Conservation (phyloP, 2,329 filamentous ascomycete species). For the Trichoderma sp. region DNA sequence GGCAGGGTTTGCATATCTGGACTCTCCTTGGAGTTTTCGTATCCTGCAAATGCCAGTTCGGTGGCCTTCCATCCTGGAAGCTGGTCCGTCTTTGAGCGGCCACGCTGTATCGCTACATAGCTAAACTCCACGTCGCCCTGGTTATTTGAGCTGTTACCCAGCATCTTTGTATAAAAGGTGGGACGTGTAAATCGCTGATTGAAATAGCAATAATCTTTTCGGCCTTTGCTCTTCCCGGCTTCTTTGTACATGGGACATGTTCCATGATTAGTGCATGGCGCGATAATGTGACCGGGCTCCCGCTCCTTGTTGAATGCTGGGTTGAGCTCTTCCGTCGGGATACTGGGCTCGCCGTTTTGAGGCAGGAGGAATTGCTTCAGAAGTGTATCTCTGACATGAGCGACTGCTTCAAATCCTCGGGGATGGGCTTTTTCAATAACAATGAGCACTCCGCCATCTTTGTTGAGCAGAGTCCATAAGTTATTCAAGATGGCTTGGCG, state of each 20-base stretch:
- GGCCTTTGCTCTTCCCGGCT: constrained; percentile 65
- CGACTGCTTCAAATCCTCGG: constrained; percentile 87
- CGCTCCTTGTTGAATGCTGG: constrained; percentile 42
- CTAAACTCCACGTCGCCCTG: constrained; percentile 90
- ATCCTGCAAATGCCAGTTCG: constrained; percentile 68
- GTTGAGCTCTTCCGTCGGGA: constrained; percentile 39
- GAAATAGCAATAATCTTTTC: constrained; percentile 91
- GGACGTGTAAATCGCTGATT: constrained; percentile 84
- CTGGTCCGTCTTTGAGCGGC: constrained; percentile 42
- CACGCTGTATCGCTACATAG: constrained; percentile 81
- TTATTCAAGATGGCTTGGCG: constrained; percentile 80
- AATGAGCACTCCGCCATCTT: constrained; percentile 80
- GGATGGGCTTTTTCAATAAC: constrained; percentile 88
- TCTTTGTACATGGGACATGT: constrained; percentile 83
- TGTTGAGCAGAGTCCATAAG: constrained; percentile 81
- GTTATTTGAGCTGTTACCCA: constrained; percentile 67
- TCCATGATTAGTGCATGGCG: constrained; percentile 83
- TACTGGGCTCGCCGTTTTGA: constrained; percentile 37
- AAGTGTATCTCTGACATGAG: constrained; percentile 75
- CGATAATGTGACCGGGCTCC: constrained; percentile 62
- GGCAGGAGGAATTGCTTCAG: constrained; percentile 68
- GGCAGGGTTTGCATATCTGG: constrained; percentile 69
- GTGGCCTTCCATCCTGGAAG: constrained; percentile 55
- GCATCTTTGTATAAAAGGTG: constrained; percentile 71
- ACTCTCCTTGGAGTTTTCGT: constrained; percentile 48